A percentile compares a stretch with the other conserved stretches of the same genome.
Conservation (phyloP, 1,284 basidiomycete genomes). For the Ustilago nuda region DNA sequence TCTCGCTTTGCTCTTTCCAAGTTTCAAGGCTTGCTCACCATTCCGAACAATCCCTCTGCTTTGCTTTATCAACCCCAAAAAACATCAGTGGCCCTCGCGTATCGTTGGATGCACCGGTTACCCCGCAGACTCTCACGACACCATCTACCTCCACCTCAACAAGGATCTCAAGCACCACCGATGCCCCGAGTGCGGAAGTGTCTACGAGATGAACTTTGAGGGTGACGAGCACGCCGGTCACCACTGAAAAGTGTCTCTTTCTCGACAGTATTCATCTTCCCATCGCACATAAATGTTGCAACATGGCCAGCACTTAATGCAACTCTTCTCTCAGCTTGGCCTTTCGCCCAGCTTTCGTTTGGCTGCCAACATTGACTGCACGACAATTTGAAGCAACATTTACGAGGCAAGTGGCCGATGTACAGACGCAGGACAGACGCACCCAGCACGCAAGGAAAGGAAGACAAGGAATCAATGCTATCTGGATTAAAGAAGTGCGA, state of each 20-base stretch:
- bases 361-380: background rate
- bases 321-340: constrained; percentile 28
- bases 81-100: constrained; percentile 57
- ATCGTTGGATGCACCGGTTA: constrained; percentile 67
- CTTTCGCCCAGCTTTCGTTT: background rate
- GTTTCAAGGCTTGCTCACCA: background rate
- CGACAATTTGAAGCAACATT: no score
- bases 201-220: constrained; percentile 60
- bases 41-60: background rate
- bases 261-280: background rate
- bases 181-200: constrained; percentile 67
- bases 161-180: constrained; percentile 60
- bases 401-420: background rate
- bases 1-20: background rate
- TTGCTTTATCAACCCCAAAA: background rate
- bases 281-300: constrained; percentile 18
- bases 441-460: background rate
- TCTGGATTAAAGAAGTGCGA: background rate
- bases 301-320: constrained; percentile 25
- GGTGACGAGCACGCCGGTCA: constrained; percentile 54
- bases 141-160: constrained; percentile 65
- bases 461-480: background rate
- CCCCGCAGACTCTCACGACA: constrained; percentile 68
- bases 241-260: constrained; percentile 39
- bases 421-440: background rate